phyloP scores from a whole-genome alignment of 2,329 filamentous ascomycete genomes.

The Paraconiothyrium sp. region DNA sequence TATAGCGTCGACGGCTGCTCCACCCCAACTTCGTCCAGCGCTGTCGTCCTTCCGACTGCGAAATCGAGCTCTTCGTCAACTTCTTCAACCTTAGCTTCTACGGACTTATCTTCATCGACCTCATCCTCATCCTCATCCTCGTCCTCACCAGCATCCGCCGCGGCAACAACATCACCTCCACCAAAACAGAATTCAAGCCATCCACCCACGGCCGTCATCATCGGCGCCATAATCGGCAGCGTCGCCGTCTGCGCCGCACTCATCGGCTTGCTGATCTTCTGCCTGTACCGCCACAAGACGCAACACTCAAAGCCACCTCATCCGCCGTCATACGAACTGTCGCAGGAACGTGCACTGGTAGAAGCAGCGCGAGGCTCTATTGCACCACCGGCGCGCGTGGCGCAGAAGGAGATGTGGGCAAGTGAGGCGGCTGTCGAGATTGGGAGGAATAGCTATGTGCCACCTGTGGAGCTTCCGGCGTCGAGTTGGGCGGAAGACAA shows the following conservation, averaged over 20 bases:
- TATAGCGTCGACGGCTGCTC: slow-evolving; percentile 40
- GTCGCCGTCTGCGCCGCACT: slow-evolving; percentile 25
- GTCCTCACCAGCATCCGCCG: slow-evolving; percentile 5
- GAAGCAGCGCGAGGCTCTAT: slow-evolving; percentile 23
- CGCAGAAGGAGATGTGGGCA: slow-evolving; percentile 27
- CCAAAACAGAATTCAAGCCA: slow-evolving; percentile 1
- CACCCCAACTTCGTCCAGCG: slow-evolving; percentile 19
- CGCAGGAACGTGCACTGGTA: slow-evolving; percentile 22
- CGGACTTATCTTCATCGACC: slow-evolving; percentile 13
- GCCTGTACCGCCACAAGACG: slow-evolving; percentile 17
- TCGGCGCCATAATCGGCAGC: slow-evolving; percentile 29
- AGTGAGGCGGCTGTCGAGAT: slow-evolving; percentile 32
- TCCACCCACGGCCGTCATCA: slow-evolving; percentile 23
- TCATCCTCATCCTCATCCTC: slow-evolving; percentile 7
- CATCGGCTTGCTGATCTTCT: slow-evolving; percentile 22
- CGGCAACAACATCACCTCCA: slow-evolving; percentile 14
- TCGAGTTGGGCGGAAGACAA: slow-evolving; percentile 10
- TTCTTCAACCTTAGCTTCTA: slow-evolving; percentile 1
- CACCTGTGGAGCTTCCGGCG: slow-evolving; percentile 23
- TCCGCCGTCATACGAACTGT: slow-evolving; percentile 27
- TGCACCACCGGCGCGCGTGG: slow-evolving; percentile 17
- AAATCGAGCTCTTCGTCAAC: background rate
- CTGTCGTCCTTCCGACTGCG: slow-evolving; percentile 11
- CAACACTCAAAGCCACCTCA: slow-evolving; percentile 2
- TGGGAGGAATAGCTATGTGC: slow-evolving; percentile 32